These are phyloP conservation scores for Puccinia polysora DNA, from an alignment of 1,284 basidiomycete species.

Conservation along the genomic window DNA sequence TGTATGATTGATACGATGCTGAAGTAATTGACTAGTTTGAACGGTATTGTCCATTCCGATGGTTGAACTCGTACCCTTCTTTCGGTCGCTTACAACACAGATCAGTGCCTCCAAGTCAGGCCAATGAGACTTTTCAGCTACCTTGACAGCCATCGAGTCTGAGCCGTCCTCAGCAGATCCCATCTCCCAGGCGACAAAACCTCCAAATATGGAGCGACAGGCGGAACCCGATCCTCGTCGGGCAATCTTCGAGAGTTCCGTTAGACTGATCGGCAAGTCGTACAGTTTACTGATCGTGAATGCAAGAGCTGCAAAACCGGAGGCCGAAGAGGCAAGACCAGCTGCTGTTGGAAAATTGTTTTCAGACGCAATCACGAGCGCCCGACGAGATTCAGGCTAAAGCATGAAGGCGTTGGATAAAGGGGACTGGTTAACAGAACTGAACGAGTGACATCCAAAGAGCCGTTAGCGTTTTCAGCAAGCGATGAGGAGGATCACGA, in stretches of 20 bases:
- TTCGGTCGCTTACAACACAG: slow-evolving; percentile 91
- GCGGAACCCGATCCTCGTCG: slow-evolving; percentile 96
- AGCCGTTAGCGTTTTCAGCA: too few relatives aligned
- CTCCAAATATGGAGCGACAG: slow-evolving; percentile 93
- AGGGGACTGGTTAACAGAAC: not conserved
- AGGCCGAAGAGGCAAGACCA: slow-evolving; percentile 92
- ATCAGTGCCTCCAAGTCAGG: slow-evolving; percentile 93
- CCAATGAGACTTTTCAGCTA: slow-evolving; percentile 85
- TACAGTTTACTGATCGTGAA: slow-evolving; percentile 84
- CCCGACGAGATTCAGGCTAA: slow-evolving; percentile 65
- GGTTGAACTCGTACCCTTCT: slow-evolving; percentile 93
- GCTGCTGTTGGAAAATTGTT: slow-evolving; percentile 99
- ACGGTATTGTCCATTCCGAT: slow-evolving; percentile 96
- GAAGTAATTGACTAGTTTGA: slow-evolving; percentile 79
- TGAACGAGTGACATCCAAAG: too few relatives aligned
- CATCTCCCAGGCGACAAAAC: slow-evolving; percentile 93
- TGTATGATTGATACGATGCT: slow-evolving; percentile 79
- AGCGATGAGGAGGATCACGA: not conserved
- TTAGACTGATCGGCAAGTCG: slow-evolving; percentile 59
- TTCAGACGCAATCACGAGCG: slow-evolving; percentile 81
- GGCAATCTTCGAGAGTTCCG: slow-evolving; percentile 80
- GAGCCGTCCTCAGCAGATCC: slow-evolving; percentile 66
- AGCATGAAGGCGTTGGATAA: not conserved
- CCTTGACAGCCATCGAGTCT: slow-evolving; percentile 82
- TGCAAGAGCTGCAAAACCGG: slow-evolving; percentile 91